phyloP scores from a whole-genome alignment of 192 early-diverging fungal species.

The Dimargaris cristalligena region DNA sequence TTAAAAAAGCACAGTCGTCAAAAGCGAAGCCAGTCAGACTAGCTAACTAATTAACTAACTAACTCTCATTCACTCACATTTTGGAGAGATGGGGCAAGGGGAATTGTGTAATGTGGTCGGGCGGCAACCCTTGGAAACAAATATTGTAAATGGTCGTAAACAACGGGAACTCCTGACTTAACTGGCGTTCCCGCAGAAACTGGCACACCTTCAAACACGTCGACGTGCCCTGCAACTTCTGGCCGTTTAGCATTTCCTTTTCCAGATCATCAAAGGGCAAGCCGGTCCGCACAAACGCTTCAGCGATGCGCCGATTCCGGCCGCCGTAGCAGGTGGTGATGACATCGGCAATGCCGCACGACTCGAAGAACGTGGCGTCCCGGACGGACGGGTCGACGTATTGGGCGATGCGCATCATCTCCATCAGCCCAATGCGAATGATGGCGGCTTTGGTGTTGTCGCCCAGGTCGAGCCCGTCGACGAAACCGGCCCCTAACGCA shows the following conservation, averaged over 20 bases:
- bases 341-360: conserved; percentile 90
- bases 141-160: conserved; percentile 88
- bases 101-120: conserved; percentile 36
- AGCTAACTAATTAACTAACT: no score
- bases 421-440: conserved; percentile 84
- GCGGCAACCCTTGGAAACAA: conserved; percentile 58
- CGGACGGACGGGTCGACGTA: conserved; percentile 64
- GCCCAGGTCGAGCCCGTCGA: conserved; percentile 82
- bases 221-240: conserved; percentile 91
- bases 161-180: conserved; percentile 66
- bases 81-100: background rate
- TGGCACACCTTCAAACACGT: conserved; percentile 75
- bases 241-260: conserved; percentile 82
- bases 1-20: no score
- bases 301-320: conserved; percentile 85
- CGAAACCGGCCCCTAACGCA: conserved; percentile 89
- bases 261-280: conserved; percentile 89
- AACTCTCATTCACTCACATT: background rate
- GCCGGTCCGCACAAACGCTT: conserved; percentile 78
- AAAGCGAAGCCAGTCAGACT: no score
- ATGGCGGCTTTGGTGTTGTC: conserved; percentile 98
- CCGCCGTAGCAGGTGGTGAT: conserved; percentile 96
- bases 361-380: conserved; percentile 91
- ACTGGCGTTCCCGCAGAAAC: conserved; percentile 47
- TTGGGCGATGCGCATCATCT: conserved; percentile 87